A percentile compares a stretch with the other conserved stretches of the same genome.
Evolutionary conservation across 768 basidiomycete species (phyloP).

Genomic region (Agrocybe pediades): DNA sequence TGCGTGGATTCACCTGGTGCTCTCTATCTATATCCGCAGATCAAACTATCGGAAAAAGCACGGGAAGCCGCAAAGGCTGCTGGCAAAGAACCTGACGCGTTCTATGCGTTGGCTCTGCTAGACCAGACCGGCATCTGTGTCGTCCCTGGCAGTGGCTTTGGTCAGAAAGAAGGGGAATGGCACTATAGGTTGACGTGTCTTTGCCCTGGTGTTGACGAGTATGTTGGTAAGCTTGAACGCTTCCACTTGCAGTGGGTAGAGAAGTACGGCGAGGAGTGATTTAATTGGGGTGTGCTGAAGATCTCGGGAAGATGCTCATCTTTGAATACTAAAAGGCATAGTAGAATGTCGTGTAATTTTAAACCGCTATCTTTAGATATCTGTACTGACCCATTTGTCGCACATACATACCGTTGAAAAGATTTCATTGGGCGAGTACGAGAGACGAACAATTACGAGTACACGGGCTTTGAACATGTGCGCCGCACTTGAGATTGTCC

Average conservation of each 20-base stretch:
- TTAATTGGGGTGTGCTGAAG: background rate
- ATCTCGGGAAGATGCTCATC: background rate
- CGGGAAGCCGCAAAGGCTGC: constrained; percentile 67
- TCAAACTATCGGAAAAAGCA: constrained; percentile 73
- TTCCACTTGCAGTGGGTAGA: constrained; percentile 38
- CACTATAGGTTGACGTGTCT: constrained; percentile 94
- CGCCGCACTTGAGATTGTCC: no score
- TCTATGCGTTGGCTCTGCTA: constrained; percentile 83
- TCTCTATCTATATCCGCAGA: constrained; percentile 89
- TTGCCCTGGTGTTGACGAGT: constrained; percentile 93
- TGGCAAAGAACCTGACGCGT: constrained; percentile 84
- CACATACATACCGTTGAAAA: no score
- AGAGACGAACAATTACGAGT: background rate
- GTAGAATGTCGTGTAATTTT: no score
- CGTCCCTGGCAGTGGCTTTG: constrained; percentile 93
- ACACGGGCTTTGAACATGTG: background rate
- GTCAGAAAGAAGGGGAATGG: constrained; percentile 86
- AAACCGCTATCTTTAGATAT: no score
- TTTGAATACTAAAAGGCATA: background rate
- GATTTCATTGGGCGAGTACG: no score
- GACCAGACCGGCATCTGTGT: constrained; percentile 93
- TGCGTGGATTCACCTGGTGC: constrained; percentile 92
- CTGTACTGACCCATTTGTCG: background rate
- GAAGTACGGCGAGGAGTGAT: constrained; percentile 28
- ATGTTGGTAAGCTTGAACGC: constrained; percentile 77